Conservation (phyloP, 352 stramenopile genomes). For the Globisporangium spiculum region DNA sequence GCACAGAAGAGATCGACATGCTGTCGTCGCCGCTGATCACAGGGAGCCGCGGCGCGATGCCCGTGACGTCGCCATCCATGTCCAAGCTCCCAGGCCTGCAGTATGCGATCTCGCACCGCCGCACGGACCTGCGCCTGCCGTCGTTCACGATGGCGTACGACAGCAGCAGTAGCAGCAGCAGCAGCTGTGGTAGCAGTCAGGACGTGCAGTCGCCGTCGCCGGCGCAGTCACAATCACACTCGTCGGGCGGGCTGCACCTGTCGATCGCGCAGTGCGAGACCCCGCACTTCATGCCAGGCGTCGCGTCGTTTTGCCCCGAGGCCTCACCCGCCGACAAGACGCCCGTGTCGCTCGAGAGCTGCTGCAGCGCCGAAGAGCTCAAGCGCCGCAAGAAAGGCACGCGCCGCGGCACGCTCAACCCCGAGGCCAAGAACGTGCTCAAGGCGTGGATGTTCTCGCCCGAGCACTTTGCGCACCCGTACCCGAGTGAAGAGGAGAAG, state of each 20-base stretch:
- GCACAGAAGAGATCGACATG: slow-evolving; percentile 6
- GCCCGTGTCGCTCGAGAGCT: not conserved
- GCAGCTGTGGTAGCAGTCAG: slow-evolving; percentile 4
- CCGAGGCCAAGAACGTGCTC: slow-evolving; percentile 82
- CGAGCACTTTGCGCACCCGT: slow-evolving; percentile 85
- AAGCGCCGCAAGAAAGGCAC: slow-evolving; percentile 79
- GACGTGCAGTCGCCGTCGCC: slow-evolving; percentile 3
- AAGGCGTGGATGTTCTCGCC: slow-evolving; percentile 90
- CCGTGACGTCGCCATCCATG: slow-evolving; percentile 38
- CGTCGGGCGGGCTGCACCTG: slow-evolving; percentile 26
- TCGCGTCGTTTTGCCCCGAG: slow-evolving; percentile 28
- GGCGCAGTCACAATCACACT: not conserved
- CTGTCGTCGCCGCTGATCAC: slow-evolving; percentile 41
- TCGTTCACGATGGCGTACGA: slow-evolving; percentile 28
- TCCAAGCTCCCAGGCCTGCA: slow-evolving; percentile 63
- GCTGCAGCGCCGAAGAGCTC: slow-evolving; percentile 6
- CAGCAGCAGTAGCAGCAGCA: slow-evolving; percentile 10
- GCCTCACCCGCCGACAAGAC: slow-evolving; percentile 40
- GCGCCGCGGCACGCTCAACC: slow-evolving; percentile 74
- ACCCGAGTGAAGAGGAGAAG: slow-evolving; percentile 87
- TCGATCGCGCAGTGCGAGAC: slow-evolving; percentile 31
- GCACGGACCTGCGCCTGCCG: slow-evolving; percentile 44
- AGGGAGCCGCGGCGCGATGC: slow-evolving; percentile 23
- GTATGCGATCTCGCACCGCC: slow-evolving; percentile 54
- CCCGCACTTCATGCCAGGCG: slow-evolving; percentile 29